phyloP scores from a whole-genome alignment of 148 eudicot genomes.

The Amaranthus hypochondriacus region DNA sequence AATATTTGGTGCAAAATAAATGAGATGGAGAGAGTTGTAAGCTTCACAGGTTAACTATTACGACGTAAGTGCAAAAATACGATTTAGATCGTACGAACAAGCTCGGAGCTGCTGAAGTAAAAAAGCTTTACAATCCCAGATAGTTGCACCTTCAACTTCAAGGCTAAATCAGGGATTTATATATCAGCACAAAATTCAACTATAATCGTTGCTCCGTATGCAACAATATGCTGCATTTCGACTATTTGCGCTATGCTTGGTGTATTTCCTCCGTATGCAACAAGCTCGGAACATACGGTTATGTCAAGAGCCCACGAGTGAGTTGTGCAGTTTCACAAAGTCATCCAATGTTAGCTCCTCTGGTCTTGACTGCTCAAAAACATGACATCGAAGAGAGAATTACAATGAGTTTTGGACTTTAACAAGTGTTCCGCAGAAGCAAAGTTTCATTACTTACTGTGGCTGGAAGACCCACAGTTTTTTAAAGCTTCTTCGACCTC shows the following conservation, averaged over 20 bases:
- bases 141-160: neutral
- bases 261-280: neutral
- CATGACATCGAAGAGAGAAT: neutral
- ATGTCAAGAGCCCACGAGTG: constrained; percentile 31
- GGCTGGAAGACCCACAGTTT: constrained; percentile 43
- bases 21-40: no score
- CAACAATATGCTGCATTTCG: constrained; percentile 2
- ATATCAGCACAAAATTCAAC: neutral
- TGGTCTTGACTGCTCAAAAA: constrained; percentile 68
- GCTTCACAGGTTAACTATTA: no score
- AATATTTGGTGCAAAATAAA: no score
- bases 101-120: no score
- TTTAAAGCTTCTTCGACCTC: constrained; percentile 70
- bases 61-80: no score
- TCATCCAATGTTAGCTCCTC: constrained; percentile 80
- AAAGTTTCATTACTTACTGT: constrained; percentile 44
- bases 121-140: no score
- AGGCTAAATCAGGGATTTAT: neutral
- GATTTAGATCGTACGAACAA: neutral
- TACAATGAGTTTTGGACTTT: neutral
- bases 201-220: neutral
- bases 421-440: neutral
- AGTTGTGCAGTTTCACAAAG: constrained; percentile 67
- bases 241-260: neutral
- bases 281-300: neutral